Conservation (phyloP, 371 early-diverging fungal species). For the Rhizopus microsporus region DNA sequence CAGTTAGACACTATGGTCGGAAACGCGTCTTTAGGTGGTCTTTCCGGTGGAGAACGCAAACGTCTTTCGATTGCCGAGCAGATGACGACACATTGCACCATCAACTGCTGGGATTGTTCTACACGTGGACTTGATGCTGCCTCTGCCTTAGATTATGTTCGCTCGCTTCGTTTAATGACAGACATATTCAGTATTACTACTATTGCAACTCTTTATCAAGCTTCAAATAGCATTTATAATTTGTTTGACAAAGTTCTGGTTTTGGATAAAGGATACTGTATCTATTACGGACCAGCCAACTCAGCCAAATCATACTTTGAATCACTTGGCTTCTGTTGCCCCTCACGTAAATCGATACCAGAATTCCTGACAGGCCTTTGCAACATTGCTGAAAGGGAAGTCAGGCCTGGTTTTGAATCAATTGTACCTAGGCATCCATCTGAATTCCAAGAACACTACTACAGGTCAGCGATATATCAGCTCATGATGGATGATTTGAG, state of each 20-base stretch:
- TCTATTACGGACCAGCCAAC: constrained; percentile 73
- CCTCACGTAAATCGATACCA: constrained; percentile 71
- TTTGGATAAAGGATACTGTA: constrained; percentile 69
- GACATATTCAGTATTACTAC: constrained; percentile 65
- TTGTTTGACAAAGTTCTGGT: constrained; percentile 76
- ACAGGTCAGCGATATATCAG: constrained; percentile 37
- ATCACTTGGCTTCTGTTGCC: constrained; percentile 66
- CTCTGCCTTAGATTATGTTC: constrained; percentile 78
- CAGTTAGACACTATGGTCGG: constrained; percentile 81
- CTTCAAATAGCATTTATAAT: constrained; percentile 71
- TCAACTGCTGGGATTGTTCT: constrained; percentile 85
- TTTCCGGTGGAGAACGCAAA: constrained; percentile 87
- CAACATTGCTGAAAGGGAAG: constrained; percentile 60
- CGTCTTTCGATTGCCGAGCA: constrained; percentile 85
- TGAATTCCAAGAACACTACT: constrained; percentile 51
- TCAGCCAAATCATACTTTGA: constrained; percentile 67
- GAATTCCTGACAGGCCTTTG: constrained; percentile 78
- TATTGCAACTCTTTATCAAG: constrained; percentile 67
- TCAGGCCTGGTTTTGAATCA: constrained; percentile 56
- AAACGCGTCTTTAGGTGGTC: constrained; percentile 76
- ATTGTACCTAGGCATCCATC: constrained; percentile 42
- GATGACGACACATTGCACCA: constrained; percentile 71
- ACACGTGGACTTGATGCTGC: constrained; percentile 91
- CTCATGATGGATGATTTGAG: constrained; percentile 38
- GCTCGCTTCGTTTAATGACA: constrained; percentile 67